phyloP scores from a whole-genome alignment of 768 basidiomycete genomes.

The Lactifluus subvellereus region DNA sequence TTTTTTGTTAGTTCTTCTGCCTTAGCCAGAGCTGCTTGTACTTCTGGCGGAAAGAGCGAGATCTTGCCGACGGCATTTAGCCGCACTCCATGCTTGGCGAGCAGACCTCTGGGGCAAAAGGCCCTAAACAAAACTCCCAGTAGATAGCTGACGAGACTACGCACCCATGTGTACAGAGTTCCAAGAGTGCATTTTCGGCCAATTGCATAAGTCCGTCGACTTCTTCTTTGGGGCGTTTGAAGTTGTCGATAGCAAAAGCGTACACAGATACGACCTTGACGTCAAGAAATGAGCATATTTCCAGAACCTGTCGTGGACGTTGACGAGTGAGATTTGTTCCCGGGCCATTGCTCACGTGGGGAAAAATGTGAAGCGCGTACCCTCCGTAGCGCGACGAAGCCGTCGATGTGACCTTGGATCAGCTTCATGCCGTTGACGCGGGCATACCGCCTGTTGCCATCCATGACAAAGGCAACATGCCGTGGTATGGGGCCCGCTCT shows the following conservation, averaged over 20 bases:
- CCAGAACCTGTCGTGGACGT: conserved; percentile 58
- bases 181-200: conserved; percentile 68
- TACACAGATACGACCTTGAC: conserved; percentile 88
- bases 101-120: conserved; percentile 53
- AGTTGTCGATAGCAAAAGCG: conserved; percentile 98
- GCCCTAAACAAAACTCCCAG: background rate
- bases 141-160: conserved; percentile 26
- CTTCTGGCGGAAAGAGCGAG: conserved; percentile 69
- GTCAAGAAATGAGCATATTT: conserved; percentile 75
- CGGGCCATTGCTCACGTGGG: background rate
- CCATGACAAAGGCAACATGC: conserved; percentile 96
- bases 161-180: conserved; percentile 78
- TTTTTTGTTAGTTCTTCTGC: conserved; percentile 74
- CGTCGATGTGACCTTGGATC: conserved; percentile 75
- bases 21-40: conserved; percentile 59
- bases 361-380: conserved; percentile 40
- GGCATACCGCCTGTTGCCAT: conserved; percentile 92
- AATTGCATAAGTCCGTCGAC: conserved; percentile 85
- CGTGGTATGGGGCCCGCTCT: conserved; percentile 78
- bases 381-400: conserved; percentile 71
- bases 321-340: background rate
- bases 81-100: conserved; percentile 77
- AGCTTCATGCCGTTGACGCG: conserved; percentile 58
- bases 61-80: conserved; percentile 76
- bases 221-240: conserved; percentile 80